phyloP scores from a whole-genome alignment of 1,284 basidiomycete genomes.

The Ganoderma boninense region DNA sequence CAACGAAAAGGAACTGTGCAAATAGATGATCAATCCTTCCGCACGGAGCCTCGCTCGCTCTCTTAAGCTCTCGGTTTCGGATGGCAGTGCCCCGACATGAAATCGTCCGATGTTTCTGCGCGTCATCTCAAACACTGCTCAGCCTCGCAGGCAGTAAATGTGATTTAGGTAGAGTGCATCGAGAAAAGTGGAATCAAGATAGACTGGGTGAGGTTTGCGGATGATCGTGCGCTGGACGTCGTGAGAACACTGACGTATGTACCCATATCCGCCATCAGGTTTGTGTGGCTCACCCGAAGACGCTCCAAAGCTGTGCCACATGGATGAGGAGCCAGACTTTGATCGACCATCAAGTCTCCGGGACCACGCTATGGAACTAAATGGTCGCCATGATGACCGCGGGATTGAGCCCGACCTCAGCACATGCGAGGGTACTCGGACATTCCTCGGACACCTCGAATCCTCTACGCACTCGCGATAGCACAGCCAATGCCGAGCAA shows the following conservation, averaged over 20 bases:
- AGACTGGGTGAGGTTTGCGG: not conserved
- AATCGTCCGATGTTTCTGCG: not conserved
- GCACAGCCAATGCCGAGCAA: not conserved
- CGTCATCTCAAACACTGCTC: not conserved
- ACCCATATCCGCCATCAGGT: not conserved
- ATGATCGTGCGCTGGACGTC: not conserved
- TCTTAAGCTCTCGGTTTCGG: not conserved
- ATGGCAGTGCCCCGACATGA: not conserved
- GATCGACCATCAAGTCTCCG: not conserved
- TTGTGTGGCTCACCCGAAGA: not conserved
- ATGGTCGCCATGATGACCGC: not conserved
- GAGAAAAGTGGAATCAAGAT: not conserved
- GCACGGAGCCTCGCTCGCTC: not conserved
- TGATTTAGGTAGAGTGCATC: not conserved
- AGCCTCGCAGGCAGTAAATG: not conserved
- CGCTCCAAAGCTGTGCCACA: not conserved
- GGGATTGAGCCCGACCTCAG: not conserved
- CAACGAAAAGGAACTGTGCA: not conserved
- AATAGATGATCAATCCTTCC: not conserved
- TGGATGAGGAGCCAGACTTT: not conserved
- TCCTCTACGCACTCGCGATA: not conserved
- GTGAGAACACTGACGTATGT: not conserved
- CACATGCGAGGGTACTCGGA: not conserved
- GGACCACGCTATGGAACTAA: not conserved
- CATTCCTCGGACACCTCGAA: not conserved